phyloP scores from a whole-genome alignment of 345 rosid genomes.

The Bruguiera parviflora region DNA sequence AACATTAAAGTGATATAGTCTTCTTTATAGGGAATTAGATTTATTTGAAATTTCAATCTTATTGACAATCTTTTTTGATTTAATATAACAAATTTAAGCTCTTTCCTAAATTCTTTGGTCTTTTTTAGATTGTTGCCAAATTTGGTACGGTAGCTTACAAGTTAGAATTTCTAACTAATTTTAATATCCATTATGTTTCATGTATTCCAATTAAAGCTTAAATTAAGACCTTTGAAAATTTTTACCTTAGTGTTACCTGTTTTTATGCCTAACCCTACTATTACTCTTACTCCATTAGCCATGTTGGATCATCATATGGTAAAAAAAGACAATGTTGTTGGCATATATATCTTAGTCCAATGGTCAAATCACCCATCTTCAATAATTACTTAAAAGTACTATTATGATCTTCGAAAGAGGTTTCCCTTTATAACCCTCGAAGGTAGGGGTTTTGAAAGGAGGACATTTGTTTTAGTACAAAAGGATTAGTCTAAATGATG shows the following conservation, averaged over 20 bases:
- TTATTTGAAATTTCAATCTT: background rate
- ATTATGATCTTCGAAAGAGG: too few species aligned
- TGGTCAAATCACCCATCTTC: too few species aligned
- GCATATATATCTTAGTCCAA: background rate
- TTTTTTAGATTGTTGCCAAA: background rate
- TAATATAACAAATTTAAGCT: background rate
- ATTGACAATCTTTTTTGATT: background rate
- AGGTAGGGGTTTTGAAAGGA: too few species aligned
- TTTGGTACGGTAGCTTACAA: background rate
- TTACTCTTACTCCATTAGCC: background rate
- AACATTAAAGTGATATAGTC: background rate
- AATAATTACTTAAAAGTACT: too few species aligned
- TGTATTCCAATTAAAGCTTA: background rate
- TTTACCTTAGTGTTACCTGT: background rate
- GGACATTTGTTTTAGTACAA: too few species aligned
- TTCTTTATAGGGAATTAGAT: background rate
- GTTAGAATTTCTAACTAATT: background rate
- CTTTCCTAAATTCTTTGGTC: background rate
- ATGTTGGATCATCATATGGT: background rate
- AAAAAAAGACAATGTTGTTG: background rate
- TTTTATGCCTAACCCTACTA: background rate
- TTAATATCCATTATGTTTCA: background rate
- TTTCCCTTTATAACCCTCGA: too few species aligned
- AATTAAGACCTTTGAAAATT: background rate
- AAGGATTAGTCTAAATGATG: too few species aligned